Conservation (phyloP, 2,329 filamentous ascomycete genomes). For the Neofusicoccum laricinum region DNA sequence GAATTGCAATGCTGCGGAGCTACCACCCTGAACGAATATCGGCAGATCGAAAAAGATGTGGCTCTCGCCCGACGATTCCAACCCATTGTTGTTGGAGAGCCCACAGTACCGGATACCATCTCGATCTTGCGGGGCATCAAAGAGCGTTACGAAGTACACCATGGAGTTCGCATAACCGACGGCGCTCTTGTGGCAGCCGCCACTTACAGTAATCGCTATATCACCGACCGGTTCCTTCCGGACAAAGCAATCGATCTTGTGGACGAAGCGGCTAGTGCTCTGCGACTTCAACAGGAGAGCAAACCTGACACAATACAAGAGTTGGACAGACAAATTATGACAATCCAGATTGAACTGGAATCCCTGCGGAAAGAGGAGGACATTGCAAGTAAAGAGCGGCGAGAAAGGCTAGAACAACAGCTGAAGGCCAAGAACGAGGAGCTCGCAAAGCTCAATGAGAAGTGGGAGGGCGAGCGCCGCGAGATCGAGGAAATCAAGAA, state of each 20-base stretch:
- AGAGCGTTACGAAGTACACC: conserved; percentile 95
- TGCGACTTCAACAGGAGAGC: conserved; percentile 91
- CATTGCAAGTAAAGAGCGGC: conserved; percentile 79
- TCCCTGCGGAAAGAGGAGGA: conserved; percentile 93
- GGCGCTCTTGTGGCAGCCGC: conserved; percentile 88
- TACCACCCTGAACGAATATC: conserved; percentile 89
- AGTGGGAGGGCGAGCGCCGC: conserved; percentile 85
- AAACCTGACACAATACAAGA: conserved; percentile 93
- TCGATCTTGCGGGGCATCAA: conserved; percentile 96
- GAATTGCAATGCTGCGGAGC: conserved; percentile 95
- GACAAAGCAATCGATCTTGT: conserved; percentile 98
- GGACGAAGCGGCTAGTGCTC: conserved; percentile 87
- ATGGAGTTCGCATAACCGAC: conserved; percentile 93
- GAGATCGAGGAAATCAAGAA: conserved; percentile 87
- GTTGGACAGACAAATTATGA: conserved; percentile 93
- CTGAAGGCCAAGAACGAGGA: conserved; percentile 76
- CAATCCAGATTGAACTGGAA: conserved; percentile 93
- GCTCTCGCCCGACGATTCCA: conserved; percentile 91
- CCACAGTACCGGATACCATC: conserved; percentile 86
- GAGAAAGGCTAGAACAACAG: conserved; percentile 78
- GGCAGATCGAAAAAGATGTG: conserved; percentile 92
- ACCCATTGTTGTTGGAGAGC: conserved; percentile 89
- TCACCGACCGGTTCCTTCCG: conserved; percentile 91
- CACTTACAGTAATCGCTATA: conserved; percentile 90
- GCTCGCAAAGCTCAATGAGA: conserved; percentile 68